These are phyloP conservation scores for Tylopilus sp. DNA, from an alignment of 1,284 basidiomycete genomes.

Conservation along the genomic window DNA sequence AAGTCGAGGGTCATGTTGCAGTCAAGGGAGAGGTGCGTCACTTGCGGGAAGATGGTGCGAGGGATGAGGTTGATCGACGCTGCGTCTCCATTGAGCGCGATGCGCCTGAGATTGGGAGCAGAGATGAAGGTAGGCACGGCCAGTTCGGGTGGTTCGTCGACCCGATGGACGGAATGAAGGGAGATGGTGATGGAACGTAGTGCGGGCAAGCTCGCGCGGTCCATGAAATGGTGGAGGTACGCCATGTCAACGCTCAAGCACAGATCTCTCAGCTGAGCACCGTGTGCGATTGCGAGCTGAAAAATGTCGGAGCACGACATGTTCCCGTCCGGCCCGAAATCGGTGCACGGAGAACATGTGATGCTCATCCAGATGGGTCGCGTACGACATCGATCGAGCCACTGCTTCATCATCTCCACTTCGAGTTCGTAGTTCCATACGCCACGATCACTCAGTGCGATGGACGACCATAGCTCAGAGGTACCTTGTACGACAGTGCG, in stretches of 20 bases:
- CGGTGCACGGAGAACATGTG: slow-evolving; percentile 18
- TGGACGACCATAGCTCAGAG: slow-evolving; percentile 32
- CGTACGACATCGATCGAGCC: slow-evolving; percentile 20
- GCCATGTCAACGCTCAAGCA: slow-evolving; percentile 14
- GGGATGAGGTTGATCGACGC: slow-evolving; percentile 18
- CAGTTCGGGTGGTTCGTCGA: slow-evolving; percentile 4
- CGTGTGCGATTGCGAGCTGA: slow-evolving; percentile 22
- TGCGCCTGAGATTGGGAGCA: slow-evolving; percentile 16
- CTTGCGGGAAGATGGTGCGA: slow-evolving; percentile 15
- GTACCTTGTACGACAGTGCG: slow-evolving; percentile 25
- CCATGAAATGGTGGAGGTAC: slow-evolving; percentile 24
- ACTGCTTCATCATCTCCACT: slow-evolving; percentile 23
- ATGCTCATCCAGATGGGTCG: slow-evolving; percentile 28
- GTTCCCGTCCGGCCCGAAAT: slow-evolving; percentile 16
- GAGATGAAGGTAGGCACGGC: not conserved
- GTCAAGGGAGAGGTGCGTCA: slow-evolving; percentile 28
- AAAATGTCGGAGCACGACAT: slow-evolving; percentile 20
- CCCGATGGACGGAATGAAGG: slow-evolving; percentile 12
- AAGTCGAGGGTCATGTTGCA: slow-evolving; percentile 16
- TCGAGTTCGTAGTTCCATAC: slow-evolving; percentile 29
- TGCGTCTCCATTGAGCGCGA: slow-evolving; percentile 17
- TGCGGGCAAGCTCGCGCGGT: slow-evolving; percentile 6
- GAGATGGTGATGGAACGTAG: slow-evolving; percentile 20
- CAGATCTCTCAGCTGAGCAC: slow-evolving; percentile 20
- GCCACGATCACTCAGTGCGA: slow-evolving; percentile 26